Percentiles rank a stretch among this genome's conserved stretches.
phyloP scores from a whole-genome alignment of 2,329 filamentous ascomycete species.

The Fusarium nematophilum region DNA sequence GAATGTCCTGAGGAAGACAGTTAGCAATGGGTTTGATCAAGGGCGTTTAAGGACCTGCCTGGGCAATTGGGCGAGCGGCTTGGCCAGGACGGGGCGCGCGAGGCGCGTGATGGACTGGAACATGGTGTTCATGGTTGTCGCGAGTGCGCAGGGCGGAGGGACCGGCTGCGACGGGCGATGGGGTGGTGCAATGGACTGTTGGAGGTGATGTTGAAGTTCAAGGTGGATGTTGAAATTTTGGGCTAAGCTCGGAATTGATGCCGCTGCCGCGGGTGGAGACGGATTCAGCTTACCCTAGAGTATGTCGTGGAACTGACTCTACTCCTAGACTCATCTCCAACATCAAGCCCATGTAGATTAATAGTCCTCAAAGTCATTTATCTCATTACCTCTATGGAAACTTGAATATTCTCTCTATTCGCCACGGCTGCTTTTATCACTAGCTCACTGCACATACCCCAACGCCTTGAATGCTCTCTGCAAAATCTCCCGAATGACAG shows the following conservation, averaged over 20 bases:
- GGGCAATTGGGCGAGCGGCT: constrained; percentile 38
- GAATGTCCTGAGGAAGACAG: constrained; percentile 53
- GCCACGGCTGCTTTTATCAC: no score
- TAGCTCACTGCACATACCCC: constrained; percentile 34
- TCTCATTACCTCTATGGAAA: no score
- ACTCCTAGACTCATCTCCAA: no score
- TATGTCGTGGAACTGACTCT: no score
- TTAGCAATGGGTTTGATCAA: constrained; percentile 11
- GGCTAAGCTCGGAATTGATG: constrained; percentile 37
- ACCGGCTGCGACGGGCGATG: constrained; percentile 29
- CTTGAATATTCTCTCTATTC: no score
- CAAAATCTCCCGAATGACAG: constrained; percentile 53
- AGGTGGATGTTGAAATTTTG: constrained; percentile 42
- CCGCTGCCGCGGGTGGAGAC: constrained; percentile 26
- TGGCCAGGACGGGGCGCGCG: constrained; percentile 44
- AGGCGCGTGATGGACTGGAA: constrained; percentile 47
- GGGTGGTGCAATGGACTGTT: constrained; percentile 20
- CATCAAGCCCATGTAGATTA: no score
- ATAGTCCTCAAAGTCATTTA: no score
- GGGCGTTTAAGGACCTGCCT: constrained; percentile 33
- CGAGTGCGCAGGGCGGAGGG: constrained; percentile 11
- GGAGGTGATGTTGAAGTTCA: constrained; percentile 32
- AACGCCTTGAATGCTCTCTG: constrained; percentile 41
- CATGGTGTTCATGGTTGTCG: constrained; percentile 39
- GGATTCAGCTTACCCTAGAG: constrained; percentile 28